Evolutionary conservation across 2,329 filamentous ascomycete species (phyloP), one percentile per base, ranked within the genome.

Genomic region (Thelonectria discophora): DNA sequence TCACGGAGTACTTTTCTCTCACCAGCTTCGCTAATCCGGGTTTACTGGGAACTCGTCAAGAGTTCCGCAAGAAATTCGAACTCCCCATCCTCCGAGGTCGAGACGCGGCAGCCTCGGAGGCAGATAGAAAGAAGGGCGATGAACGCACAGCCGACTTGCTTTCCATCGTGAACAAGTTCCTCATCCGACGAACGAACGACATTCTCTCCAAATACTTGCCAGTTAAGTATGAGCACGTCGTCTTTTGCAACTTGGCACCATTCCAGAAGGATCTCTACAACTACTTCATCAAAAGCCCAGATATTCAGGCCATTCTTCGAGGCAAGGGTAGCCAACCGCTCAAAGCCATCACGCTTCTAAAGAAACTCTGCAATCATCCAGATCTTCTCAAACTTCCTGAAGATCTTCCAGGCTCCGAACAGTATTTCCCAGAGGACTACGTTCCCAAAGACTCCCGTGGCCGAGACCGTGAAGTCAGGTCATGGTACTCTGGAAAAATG

Each of bases 401-500:
- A 0, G 95, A 99, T 74, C 81, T 99, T 30, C 94, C 94, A 0
- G 95, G 95, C 5, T 93, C 90, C 60, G 94, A 99, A 72, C 75
- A 87, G 27, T 87, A 86, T 69, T 95, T 89, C 72, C 95, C 95
- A 0, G 89, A 91, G 2, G 94, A 97, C 73, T 99, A 93, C 72
- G 88, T 96, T 4, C 92, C 91, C 0, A 97, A 93, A 71, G 94
- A 97, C 65, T 82, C 90, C 3, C 88, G 95, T 51, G 95, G 95
- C 4, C 87, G 95, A 62, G 94, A 98, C 74, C 88, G 95, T 42
- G 95, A 99, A 65, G 83, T 98, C 71, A 97, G 95, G 76, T 87
- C 93, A 1, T 97, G 92, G 92, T 97, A 97, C 75, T 97, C 94
- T 2, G 96, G 95, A 50, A 99, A 99, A 78, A 97, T 99, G 93